Evolutionary conservation across 768 basidiomycete genomes (phyloP).

Genomic region (Amanita subjunquillea): DNA sequence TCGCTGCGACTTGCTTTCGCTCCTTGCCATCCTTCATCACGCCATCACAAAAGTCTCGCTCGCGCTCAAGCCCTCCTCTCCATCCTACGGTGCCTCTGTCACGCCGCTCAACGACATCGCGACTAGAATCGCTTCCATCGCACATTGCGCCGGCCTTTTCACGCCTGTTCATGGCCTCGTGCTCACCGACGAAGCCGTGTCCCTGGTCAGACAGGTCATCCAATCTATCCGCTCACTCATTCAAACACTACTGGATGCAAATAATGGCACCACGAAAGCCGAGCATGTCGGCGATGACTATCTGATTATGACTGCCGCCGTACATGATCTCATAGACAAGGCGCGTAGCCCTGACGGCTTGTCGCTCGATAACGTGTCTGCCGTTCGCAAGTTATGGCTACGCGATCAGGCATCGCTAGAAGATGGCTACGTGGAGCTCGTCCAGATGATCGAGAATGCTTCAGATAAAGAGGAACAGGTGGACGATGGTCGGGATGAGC

Average conservation of each 20-base stretch:
- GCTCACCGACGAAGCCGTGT: slow-evolving; percentile 32
- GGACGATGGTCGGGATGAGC: slow-evolving; percentile 57
- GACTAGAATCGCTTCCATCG: slow-evolving; percentile 35
- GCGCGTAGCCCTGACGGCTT: slow-evolving; percentile 37
- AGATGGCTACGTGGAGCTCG: slow-evolving; percentile 52
- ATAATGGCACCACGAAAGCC: slow-evolving; percentile 9
- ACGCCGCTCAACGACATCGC: slow-evolving; percentile 44
- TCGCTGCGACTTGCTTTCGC: slow-evolving; percentile 43
- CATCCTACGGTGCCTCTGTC: slow-evolving; percentile 39
- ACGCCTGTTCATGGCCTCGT: slow-evolving; percentile 33
- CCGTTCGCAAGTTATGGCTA: slow-evolving; percentile 43
- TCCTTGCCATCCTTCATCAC: slow-evolving; percentile 48
- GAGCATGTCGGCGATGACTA: slow-evolving; percentile 32
- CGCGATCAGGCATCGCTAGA: slow-evolving; percentile 45
- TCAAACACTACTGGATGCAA: slow-evolving; percentile 27
- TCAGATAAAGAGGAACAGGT: slow-evolving; percentile 21
- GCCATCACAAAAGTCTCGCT: slow-evolving; percentile 54
- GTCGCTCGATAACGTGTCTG: slow-evolving; percentile 44
- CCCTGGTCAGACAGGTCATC: slow-evolving; percentile 30
- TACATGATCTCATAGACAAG: slow-evolving; percentile 50
- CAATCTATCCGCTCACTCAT: slow-evolving; percentile 32
- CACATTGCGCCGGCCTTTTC: slow-evolving; percentile 40
- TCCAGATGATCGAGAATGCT: slow-evolving; percentile 37
- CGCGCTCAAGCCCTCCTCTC: slow-evolving; percentile 46
- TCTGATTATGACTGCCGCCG: slow-evolving; percentile 43